Base-by-base conservation (phyloP, 83 land plant genomes). In the Isoetes engelmannii region DNA sequence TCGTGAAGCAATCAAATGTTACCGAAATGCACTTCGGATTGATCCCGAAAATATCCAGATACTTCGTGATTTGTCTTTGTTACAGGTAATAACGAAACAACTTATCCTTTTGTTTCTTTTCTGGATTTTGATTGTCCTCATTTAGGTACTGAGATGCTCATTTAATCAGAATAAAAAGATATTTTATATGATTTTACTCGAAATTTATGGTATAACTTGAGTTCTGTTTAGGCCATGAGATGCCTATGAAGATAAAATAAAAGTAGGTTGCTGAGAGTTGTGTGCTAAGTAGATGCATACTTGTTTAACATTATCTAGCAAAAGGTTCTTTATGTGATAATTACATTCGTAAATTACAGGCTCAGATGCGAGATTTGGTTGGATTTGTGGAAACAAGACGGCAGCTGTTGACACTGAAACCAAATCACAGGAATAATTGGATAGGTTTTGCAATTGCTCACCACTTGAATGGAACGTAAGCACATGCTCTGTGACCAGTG, bases 31-130 rank as follows among this genome's bases (percentile, higher is more conserved):
- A 17, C 75, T 92, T 65, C 76, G 73, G 72, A 89, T 89, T 74
- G 98, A 92, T 63, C 87, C 98, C n/a, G 98, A 92, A 65, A 92
- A 92, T 57, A 92, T 92, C 59, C 96, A 92, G 67, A 92, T 92
- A 51, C 77, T 92, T 4, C 73, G 96, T 49, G 98, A 92, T 67
- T 63, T 92, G 50, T 92, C 98, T 44, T 89, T 92, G 13, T 79
- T 92, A 50, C 97, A 92, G 93, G 97, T 89, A n/a, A 42, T 28
- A 28, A 28, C 2, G 0, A 28, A 28, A 28, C 37, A 2, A 28
- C 28, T 59, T 19, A 10, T 59, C 18, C 4, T 17, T 51, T 17
- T 12, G 37, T 28, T 28, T 0, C 37, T 28, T 28, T 28, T 28
- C 37, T 28, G 37, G 37, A 28, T 28, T 28, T 28, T 28, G 37